Conservation (phyloP, 352 stramenopile species). For the Pythium dissimile region DNA sequence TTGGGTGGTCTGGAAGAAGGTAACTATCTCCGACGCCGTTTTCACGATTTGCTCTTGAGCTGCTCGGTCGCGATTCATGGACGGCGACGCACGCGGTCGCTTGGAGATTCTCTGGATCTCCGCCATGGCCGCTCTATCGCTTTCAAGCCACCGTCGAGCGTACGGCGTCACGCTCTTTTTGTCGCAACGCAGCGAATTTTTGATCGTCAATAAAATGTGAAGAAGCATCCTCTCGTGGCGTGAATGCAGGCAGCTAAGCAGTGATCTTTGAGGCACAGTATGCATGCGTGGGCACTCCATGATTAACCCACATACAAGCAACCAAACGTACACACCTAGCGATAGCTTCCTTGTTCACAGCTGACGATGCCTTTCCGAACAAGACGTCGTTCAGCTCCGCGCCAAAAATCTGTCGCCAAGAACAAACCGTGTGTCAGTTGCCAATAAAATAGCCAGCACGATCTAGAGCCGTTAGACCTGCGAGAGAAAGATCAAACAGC, state of each 20-base stretch:
- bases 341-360: conserved; percentile 4
- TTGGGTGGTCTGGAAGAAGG: conserved; percentile 12
- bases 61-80: background rate
- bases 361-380: conserved; percentile 23
- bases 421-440: too few relatives aligned
- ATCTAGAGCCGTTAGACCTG: conserved; percentile 40
- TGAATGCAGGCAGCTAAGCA: background rate
- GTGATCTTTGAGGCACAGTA: background rate
- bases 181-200: conserved; percentile 56
- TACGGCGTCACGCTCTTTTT: conserved; percentile 17
- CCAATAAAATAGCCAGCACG: too few relatives aligned
- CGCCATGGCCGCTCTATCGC: conserved; percentile 14
- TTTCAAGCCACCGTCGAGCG: conserved; percentile 11
- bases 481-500: conserved; percentile 56
- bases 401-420: conserved; percentile 56
- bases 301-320: too few relatives aligned
- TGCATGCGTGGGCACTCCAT: too few relatives aligned
- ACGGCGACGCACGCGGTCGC: background rate
- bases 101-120: conserved; percentile 9
- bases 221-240: conserved; percentile 31
- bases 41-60: conserved; percentile 45
- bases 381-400: conserved; percentile 51
- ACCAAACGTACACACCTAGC: too few relatives aligned
- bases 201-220: conserved; percentile 50
- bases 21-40: conserved; percentile 40